These are phyloP conservation scores for Sporothrix luriei DNA, from an alignment of 2,329 filamentous ascomycete species.

Conservation along the genomic window DNA sequence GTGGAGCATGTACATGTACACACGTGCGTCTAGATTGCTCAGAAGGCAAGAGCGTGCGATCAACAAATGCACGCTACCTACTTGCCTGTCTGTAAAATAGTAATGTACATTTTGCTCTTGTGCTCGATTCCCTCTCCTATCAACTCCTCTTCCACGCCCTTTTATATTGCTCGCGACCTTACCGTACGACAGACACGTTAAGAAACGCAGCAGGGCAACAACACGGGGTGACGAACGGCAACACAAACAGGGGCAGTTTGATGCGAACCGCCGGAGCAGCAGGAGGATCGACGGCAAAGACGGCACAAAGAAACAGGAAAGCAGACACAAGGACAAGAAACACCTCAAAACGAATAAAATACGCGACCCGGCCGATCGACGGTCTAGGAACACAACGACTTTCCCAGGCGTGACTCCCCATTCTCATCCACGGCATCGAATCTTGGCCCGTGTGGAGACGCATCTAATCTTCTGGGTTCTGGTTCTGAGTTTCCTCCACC, in stretches of 20 bases:
- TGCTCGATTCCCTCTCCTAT: slow-evolving; percentile 13
- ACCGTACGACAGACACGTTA: not conserved
- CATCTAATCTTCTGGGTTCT: not conserved
- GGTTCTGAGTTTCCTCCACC: not conserved
- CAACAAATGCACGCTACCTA: not conserved
- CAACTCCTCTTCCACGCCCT: not conserved
- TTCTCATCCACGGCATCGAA: slow-evolving; percentile 15
- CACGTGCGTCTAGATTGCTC: slow-evolving; percentile 15
- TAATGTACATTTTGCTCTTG: not conserved
- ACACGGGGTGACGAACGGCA: not conserved
- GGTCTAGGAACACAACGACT: not conserved
- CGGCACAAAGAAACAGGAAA: not conserved
- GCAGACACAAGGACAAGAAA: not conserved
- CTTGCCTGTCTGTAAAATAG: not conserved
- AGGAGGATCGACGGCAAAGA: slow-evolving; percentile 16
- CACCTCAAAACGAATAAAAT: not conserved
- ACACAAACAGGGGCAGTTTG: slow-evolving; percentile 23
- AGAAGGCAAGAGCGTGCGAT: slow-evolving; percentile 6
- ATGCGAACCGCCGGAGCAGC: slow-evolving; percentile 15
- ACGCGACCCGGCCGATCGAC: slow-evolving; percentile 1
- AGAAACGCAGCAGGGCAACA: not conserved
- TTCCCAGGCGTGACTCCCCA: not conserved
- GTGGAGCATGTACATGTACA: not conserved
- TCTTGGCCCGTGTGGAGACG: slow-evolving; percentile 20
- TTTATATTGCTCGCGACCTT: slow-evolving; percentile 13